Percentiles rank a stretch among this genome's conserved stretches.
These are phyloP conservation scores for Dentipellis fragilis DNA, from an alignment of 768 basidiomycete genomes.

Conservation along the genomic window DNA sequence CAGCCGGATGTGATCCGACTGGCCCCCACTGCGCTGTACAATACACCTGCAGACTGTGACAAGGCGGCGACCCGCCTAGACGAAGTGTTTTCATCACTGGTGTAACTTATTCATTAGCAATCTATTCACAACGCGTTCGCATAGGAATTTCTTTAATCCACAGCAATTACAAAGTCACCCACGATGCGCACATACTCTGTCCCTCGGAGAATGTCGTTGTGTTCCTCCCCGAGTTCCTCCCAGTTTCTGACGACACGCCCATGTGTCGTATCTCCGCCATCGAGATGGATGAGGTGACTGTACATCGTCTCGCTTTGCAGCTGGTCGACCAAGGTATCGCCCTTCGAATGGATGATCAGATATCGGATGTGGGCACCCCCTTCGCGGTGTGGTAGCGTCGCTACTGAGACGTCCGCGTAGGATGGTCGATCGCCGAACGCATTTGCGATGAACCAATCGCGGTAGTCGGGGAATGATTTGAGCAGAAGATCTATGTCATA, in stretches of 20 bases:
- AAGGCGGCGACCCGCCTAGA: constrained; percentile 58
- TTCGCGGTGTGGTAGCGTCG: constrained; percentile 29
- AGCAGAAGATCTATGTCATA: constrained; percentile 65
- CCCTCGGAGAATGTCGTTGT: constrained; percentile 40
- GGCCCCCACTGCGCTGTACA: constrained; percentile 83
- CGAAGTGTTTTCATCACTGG: constrained; percentile 34
- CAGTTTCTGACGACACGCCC: constrained; percentile 22
- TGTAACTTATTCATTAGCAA: background rate
- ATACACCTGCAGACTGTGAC: constrained; percentile 68
- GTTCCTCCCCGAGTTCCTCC: constrained; percentile 35
- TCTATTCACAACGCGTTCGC: background rate
- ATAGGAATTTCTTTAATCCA: background rate
- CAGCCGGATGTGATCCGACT: constrained; percentile 88
- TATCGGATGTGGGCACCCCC: constrained; percentile 35
- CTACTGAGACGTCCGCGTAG: constrained; percentile 40
- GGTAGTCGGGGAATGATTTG: constrained; percentile 55
- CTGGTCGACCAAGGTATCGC: constrained; percentile 57
- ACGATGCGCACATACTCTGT: constrained; percentile 37
- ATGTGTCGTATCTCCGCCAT: constrained; percentile 21
- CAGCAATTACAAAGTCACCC: constrained; percentile 26
- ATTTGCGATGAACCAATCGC: constrained; percentile 54
- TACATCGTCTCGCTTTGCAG: constrained; percentile 55
- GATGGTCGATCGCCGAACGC: constrained; percentile 45
- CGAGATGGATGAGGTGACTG: constrained; percentile 35
- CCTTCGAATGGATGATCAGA: constrained; percentile 68